A percentile compares a stretch with the other conserved stretches of the same genome.
These are phyloP conservation scores for Rhamnella rubrinervis DNA, from an alignment of 331 rosid species.

Conservation along the genomic window DNA sequence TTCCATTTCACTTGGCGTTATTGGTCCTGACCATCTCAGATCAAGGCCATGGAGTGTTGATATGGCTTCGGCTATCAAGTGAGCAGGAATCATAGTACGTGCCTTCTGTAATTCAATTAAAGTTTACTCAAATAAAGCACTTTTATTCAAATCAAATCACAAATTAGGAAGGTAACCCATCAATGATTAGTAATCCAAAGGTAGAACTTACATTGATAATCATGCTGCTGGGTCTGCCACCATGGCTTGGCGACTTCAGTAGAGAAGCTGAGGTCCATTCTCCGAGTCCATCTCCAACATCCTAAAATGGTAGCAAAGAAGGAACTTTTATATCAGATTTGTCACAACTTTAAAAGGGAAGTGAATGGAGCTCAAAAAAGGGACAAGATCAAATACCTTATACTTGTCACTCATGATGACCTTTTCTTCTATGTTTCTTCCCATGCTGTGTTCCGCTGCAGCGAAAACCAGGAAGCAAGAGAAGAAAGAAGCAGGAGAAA, in stretches of 20 bases:
- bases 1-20: slow-evolving; percentile 45
- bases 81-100: slow-evolving; percentile 43
- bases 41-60: slow-evolving; percentile 43
- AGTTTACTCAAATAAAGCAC: not conserved
- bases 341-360: not conserved
- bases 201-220: slow-evolving; percentile 33
- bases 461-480: not conserved
- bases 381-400: slow-evolving; percentile 14
- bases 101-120: slow-evolving; percentile 33
- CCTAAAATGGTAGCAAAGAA: slow-evolving; percentile 8
- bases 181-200: not conserved
- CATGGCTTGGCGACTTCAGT: slow-evolving; percentile 34
- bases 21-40: slow-evolving; percentile 53
- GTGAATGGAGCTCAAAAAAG: not conserved
- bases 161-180: not conserved
- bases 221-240: slow-evolving; percentile 49
- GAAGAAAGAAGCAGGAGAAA: not conserved
- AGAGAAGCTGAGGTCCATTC: slow-evolving; percentile 25
- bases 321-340: not conserved
- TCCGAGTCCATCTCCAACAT: slow-evolving; percentile 23
- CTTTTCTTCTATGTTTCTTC: slow-evolving; percentile 19
- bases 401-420: slow-evolving; percentile 25
- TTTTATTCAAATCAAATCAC: not conserved
- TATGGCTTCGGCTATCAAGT: slow-evolving; percentile 49
- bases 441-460: slow-evolving; percentile 1